Conservation (phyloP, 208 protist genomes). For the Blastocrithidia nonstop region DNA sequence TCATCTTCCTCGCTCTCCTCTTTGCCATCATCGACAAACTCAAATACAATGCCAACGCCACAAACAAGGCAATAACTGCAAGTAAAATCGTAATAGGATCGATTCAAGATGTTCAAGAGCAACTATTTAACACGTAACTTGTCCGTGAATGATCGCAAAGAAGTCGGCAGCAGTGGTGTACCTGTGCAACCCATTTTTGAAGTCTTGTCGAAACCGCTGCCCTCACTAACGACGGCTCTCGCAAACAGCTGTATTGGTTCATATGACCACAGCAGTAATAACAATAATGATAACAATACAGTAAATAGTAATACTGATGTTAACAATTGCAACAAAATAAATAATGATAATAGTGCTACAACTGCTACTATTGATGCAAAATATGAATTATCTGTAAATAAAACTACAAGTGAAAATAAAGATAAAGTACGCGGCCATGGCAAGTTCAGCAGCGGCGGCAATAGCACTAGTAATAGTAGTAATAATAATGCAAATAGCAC, state of each 20-base stretch:
- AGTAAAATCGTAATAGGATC: too few relatives aligned
- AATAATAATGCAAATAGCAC: not conserved
- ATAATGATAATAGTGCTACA: not conserved
- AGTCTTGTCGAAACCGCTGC: too few relatives aligned
- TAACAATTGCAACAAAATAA: not conserved
- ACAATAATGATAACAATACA: conserved; percentile 1
- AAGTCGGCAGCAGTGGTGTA: too few relatives aligned
- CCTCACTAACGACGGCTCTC: too few relatives aligned
- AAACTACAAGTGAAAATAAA: not conserved
- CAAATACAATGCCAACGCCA: too few relatives aligned
- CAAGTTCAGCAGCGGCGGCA: not conserved
- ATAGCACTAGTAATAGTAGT: not conserved
- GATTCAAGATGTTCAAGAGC: too few relatives aligned
- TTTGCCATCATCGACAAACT: too few relatives aligned
- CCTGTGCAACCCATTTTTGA: too few relatives aligned
- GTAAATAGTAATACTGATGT: not conserved
- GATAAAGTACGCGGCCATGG: not conserved
- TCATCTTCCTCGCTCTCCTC: too few relatives aligned
- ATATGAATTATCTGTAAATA: not conserved
- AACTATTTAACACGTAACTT: too few relatives aligned
- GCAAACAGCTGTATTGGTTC: not conserved
- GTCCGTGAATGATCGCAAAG: too few relatives aligned
- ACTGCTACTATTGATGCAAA: not conserved
- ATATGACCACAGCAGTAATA: not conserved
- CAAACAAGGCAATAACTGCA: too few relatives aligned